Evolutionary conservation across 345 rosid genomes (phyloP), one percentile per base, ranked within the genome.

Genomic region (Kandelia obovata): DNA sequence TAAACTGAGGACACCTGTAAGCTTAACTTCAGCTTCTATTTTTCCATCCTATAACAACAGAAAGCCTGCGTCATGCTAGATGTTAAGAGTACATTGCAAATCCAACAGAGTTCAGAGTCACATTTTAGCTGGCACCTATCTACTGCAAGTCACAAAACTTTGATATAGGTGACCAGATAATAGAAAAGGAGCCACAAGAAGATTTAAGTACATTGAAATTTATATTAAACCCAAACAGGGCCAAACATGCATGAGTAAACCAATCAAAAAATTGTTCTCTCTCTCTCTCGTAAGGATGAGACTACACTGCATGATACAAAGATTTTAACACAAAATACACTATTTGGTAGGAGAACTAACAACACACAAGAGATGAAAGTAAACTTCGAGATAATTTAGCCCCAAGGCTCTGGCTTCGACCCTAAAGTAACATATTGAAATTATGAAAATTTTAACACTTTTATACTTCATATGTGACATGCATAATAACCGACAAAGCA

Each of bases 21-120:
- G 91, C 73, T 90, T 92, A 66, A 92, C 92, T 78, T 92, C 96
- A 72, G 96, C 92, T 85, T 90, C 96, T 62, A 92, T 90, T 80
- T 87, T 92, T 61, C 95, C 98, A 78, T 92, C 96, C 98, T 92
- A 86, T 70, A 64, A 32, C 64, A 75, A 43, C 15, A 62, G 43
- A 58, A 69, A 61, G 7, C 13, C 8, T 25, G 46, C 19, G 39
- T 53, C 78, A 78, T 46, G 62, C 53, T 61, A 69, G 30, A 39
- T 37, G 51, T 32, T 46, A 30, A 21, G 28, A 81, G 62, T 47
- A 71, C 39, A 62, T 64, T 71, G 16, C 31, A 60, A 55, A 25
- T 5, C 13, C 60, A 43, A 57, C 8, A 58, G 28, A 20, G 6
- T 11, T 17, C 17, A 13, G 49, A 43, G 17, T 43, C 46, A 43